Evolutionary conservation across 1,284 basidiomycete genomes (phyloP), one percentile per base, ranked within the genome.

Genomic region (Coniophora puteana): DNA sequence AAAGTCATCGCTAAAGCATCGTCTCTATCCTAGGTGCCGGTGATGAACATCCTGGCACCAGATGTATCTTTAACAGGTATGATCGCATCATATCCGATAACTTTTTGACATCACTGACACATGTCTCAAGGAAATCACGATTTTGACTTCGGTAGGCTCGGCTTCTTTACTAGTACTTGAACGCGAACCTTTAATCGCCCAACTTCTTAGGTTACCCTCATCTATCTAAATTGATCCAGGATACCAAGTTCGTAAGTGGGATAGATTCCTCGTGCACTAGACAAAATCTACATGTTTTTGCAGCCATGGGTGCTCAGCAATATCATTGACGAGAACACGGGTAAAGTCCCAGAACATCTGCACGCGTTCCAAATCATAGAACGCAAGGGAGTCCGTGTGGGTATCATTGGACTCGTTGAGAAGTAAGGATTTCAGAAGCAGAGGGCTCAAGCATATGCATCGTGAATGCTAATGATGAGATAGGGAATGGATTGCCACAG

Each of bases 31-130:
- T 54, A 84, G 87, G 85, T 92, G 17, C 89, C 89, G 3, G 76
- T 93, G 14, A 77, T 93, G 66, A 93, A 93, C 50, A 66, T 71
- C 44, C 67, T 89, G 40, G 72, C 67, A n/a, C 74, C 82, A 27
- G 81, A 88, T 57, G 76, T 82, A 27, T 73, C 83, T 4, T 61
- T 85, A 31, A 76, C 81, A 36, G 83, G 83, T 84, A 24, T 28
- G 66, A 22, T n/a, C n/a, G n/a, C n/a, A 32, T 43, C 44, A 8
- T 36, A 27, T 38, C 24, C 25, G 18, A n/a, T 11, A 5, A 11
- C 2, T 26, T n/a, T 46, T 12, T 43, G 27, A 16, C 32, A 34
- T 34, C 49, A 17, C 49, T 37, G 7, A 25, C 13, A n/a, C 38
- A 34, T 33, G 25, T 12, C 4, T 42, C 18, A 43, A 78, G 79